Percentiles rank a stretch among this genome's conserved stretches.
phyloP scores from a whole-genome alignment of 495 filamentous ascomycete genomes.

The Rhypophila decipiens region DNA sequence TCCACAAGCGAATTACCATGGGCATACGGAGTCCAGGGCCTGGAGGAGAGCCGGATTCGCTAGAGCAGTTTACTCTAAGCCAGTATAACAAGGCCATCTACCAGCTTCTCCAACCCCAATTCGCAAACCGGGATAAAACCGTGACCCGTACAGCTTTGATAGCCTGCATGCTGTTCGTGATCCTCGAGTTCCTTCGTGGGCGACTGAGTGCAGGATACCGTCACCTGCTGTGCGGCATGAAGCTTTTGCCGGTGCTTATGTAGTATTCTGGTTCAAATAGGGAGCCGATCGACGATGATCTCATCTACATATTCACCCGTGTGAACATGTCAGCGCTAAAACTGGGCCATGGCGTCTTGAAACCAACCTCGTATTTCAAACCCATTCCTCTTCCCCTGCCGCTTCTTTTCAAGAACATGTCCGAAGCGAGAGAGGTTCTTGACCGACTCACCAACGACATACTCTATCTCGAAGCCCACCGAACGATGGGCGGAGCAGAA shows the following conservation, averaged over 20 bases:
- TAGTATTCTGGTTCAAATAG: neutral
- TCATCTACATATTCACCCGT: neutral
- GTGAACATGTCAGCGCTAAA: neutral
- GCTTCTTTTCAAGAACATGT: neutral
- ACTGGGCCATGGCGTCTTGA: neutral
- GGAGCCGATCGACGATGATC: neutral
- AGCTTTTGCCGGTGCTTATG: neutral
- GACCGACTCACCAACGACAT: neutral
- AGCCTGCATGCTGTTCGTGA: neutral
- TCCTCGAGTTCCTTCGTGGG: conserved; percentile 2
- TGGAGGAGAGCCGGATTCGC: conserved; percentile 11
- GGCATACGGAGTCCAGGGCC: neutral
- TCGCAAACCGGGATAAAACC: neutral
- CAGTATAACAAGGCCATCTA: conserved; percentile 43
- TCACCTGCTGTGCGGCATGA: conserved; percentile 2
- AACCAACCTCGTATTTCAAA: too few species aligned
- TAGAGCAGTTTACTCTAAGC: conserved; percentile 30
- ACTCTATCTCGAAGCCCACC: neutral
- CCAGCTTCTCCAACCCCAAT: conserved; percentile 25
- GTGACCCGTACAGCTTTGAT: neutral
- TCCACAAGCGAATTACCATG: neutral
- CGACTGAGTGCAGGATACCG: neutral
- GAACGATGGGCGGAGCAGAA: too few species aligned
- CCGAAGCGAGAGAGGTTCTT: neutral
- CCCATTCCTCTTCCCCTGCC: neutral